A percentile compares a stretch with the other conserved stretches of the same genome.
phyloP scores from a whole-genome alignment of 805 yeast genomes.

The Clavispora phyllophila region DNA sequence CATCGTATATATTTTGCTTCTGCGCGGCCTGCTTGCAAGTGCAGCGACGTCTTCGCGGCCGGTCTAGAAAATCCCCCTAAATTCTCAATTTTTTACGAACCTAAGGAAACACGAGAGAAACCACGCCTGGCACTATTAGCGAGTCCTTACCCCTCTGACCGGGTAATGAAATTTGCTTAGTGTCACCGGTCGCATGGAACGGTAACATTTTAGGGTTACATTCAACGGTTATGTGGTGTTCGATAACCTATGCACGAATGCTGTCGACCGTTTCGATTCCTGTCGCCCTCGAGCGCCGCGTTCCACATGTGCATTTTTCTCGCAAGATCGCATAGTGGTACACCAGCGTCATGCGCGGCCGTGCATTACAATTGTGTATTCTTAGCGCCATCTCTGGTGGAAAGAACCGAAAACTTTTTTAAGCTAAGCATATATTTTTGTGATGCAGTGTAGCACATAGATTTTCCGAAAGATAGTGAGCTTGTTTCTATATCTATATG shows the following conservation, averaged over 20 bases:
- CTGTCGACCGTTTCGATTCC: neutral
- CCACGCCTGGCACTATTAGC: no score
- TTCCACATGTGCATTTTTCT: neutral
- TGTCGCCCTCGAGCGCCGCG: neutral
- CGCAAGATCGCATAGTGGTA: neutral
- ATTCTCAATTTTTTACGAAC: no score
- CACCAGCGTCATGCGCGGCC: neutral
- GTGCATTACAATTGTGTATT: neutral
- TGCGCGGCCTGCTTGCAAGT: neutral
- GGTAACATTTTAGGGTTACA: no score
- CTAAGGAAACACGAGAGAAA: no score
- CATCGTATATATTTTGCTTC: neutral
- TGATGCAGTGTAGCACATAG: neutral
- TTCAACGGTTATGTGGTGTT: no score
- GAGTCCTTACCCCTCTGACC: no score
- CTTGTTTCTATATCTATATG: no score
- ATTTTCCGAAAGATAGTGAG: no score
- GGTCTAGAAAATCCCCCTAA: neutral
- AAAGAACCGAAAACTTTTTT: neutral
- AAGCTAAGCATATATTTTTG: neutral
- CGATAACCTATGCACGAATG: neutral
- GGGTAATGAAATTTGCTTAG: no score
- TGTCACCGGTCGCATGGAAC: no score
- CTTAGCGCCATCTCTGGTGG: neutral
- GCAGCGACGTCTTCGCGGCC: neutral